phyloP scores from a whole-genome alignment of 495 filamentous ascomycete genomes.

The Aspergillus carlsbadensis region DNA sequence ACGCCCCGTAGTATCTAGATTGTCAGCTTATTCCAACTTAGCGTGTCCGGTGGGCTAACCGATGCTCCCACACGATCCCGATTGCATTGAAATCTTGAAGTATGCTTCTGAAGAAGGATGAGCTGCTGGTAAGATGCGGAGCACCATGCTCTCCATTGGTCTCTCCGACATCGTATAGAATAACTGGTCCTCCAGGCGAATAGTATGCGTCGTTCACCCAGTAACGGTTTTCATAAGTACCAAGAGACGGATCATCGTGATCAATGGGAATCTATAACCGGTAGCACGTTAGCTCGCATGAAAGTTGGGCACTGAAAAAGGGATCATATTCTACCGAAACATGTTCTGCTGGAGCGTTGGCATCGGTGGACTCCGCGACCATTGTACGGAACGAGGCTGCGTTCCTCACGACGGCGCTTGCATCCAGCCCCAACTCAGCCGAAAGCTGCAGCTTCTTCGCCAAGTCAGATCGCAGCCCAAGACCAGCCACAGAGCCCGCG shows the following conservation, averaged over 20 bases:
- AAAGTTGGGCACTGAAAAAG: not conserved
- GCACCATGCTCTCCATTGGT: conserved; percentile 29
- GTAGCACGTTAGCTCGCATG: not conserved
- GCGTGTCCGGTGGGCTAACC: conserved; percentile 28
- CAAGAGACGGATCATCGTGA: conserved; percentile 37
- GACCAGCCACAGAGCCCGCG: not conserved
- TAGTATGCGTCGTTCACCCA: conserved; percentile 54
- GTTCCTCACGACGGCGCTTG: not conserved
- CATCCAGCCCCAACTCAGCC: conserved; percentile 13
- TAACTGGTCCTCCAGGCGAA: conserved; percentile 49
- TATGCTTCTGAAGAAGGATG: conserved; percentile 43
- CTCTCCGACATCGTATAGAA: conserved; percentile 56
- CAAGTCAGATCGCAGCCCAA: not conserved
- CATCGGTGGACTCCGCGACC: conserved; percentile 1
- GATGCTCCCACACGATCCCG: conserved; percentile 59
- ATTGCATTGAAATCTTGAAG: conserved; percentile 49
- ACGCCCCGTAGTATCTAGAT: conserved; percentile 51
- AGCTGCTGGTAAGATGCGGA: conserved; percentile 33
- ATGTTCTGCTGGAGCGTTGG: conserved; percentile 20
- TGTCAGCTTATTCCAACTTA: conserved; percentile 5
- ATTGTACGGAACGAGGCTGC: not conserved
- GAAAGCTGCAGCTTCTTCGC: conserved; percentile 4
- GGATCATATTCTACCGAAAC: conserved; percentile 28
- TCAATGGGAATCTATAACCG: conserved; percentile 44
- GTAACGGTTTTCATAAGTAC: conserved; percentile 53